Base-by-base conservation (phyloP, 495 filamentous ascomycete genomes). In the Daldinia caldariorum region DNA sequence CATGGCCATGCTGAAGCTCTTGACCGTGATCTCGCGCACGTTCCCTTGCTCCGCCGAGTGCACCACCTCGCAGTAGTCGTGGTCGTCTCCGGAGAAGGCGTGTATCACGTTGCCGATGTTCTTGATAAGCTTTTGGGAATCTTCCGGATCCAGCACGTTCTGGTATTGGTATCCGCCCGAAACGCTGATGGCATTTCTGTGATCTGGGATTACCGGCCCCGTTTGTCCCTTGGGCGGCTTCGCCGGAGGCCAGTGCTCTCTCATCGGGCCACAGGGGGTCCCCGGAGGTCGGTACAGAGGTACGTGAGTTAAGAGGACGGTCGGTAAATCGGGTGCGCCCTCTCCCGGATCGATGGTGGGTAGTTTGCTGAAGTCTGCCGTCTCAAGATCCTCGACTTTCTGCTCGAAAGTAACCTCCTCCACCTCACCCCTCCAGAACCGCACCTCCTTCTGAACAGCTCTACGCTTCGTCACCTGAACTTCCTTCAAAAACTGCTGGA, bases 21-120 rank as follows among this genome's bases (percentile, higher is more conserved):
- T 99, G 61, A 98, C 93, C 0, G 96, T 98, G 69, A 97, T 94
- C 73, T 99, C 96, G 29, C 83, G 86, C 1, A 94, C 90, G 45
- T 85, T 86, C 6, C 83, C 83, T 63, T 86, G 84, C 16, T 85
- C 79, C 9, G 83, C 86, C 63, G 89, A 84, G 76, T 99, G 96
- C 1, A 86, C 79, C 26, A 98, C 79, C 61, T 97, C 94, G 79
- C 96, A 99, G 80, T 98, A 97, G 78, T 99, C 96, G 79, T 99
- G 96, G 78, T 99, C 96, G 72, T 99, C 96, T 1, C 96, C 96
- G 1, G 93, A 97, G 76, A 97, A 98, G 43, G 92, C 89, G 57
- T 94, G 89, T 37, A 83, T 78, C 16, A 97, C 88, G 53, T 93
- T 89, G 18, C 93, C 92, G 32, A 93, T 83, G 55, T 88, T 89